These are phyloP conservation scores for Botrytis byssoidea DNA, from an alignment of 2,329 filamentous ascomycete species.

Conservation along the genomic window DNA sequence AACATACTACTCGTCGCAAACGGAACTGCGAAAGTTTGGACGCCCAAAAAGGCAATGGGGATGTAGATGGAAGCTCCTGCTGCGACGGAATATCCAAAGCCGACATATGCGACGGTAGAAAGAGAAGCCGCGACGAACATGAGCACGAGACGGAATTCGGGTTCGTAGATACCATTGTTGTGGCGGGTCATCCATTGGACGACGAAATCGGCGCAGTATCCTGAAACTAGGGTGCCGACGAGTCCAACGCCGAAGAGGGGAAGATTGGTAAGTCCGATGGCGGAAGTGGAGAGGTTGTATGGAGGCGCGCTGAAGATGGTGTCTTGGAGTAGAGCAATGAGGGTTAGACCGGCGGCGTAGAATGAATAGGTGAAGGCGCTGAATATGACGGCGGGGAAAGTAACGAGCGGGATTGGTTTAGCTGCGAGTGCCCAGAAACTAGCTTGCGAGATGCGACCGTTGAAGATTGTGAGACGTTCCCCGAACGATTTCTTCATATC, in stretches of 20 bases:
- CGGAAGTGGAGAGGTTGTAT: slow-evolving; percentile 29
- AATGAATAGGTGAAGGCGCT: slow-evolving; percentile 31
- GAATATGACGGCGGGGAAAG: slow-evolving; percentile 48
- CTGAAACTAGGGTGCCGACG: slow-evolving; percentile 40
- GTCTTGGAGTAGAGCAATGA: slow-evolving; percentile 33
- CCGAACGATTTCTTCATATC: slow-evolving; percentile 39
- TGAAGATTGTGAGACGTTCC: slow-evolving; percentile 42
- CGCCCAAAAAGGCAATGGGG: slow-evolving; percentile 40
- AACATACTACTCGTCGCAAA: slow-evolving; percentile 43
- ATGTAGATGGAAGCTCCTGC: slow-evolving; percentile 37
- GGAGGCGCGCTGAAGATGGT: slow-evolving; percentile 29
- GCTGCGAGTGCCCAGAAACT: slow-evolving; percentile 42
- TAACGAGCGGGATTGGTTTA: slow-evolving; percentile 50
- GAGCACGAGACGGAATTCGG: slow-evolving; percentile 50
- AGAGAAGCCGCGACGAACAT: slow-evolving; percentile 39
- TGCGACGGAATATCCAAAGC: slow-evolving; percentile 42
- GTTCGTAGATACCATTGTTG: slow-evolving; percentile 53
- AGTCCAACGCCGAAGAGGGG: slow-evolving; percentile 32
- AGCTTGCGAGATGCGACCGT: slow-evolving; percentile 42
- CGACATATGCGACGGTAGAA: slow-evolving; percentile 43
- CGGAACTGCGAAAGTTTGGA: slow-evolving; percentile 41
- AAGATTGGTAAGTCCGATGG: slow-evolving; percentile 30
- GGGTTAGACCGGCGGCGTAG: slow-evolving; percentile 30
- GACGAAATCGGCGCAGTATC: slow-evolving; percentile 41
- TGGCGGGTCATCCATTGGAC: slow-evolving; percentile 47